These are phyloP conservation scores for Phytophthora pini DNA, from an alignment of 352 stramenopile species.

Conservation along the genomic window DNA sequence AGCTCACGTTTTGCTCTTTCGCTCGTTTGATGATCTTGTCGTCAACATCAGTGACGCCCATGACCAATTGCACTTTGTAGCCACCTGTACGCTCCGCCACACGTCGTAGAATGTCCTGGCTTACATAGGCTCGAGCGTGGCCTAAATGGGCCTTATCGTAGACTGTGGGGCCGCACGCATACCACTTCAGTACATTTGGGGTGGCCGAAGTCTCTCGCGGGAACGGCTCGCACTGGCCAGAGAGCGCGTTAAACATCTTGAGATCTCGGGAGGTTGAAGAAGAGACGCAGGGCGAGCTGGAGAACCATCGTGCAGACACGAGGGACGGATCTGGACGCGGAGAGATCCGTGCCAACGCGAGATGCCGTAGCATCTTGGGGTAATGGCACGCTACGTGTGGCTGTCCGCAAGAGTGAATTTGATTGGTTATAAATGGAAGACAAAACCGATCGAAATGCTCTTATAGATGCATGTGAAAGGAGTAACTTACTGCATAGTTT, in stretches of 20 bases:
- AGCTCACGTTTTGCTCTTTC: slow-evolving; percentile 50
- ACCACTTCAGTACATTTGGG: slow-evolving; percentile 91
- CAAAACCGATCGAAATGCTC: not conserved
- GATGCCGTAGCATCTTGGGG: slow-evolving; percentile 5
- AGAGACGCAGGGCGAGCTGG: not conserved
- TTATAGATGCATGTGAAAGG: not conserved
- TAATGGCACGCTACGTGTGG: slow-evolving; percentile 8
- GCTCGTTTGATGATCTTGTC: slow-evolving; percentile 97
- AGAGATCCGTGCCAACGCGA: not conserved
- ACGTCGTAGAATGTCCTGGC: slow-evolving; percentile 93
- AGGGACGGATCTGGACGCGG: not conserved
- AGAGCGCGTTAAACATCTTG: slow-evolving; percentile 66
- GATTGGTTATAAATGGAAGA: slow-evolving; percentile 1
- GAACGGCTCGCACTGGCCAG: slow-evolving; percentile 48
- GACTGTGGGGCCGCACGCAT: slow-evolving; percentile 99
- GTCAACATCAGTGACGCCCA: slow-evolving; percentile 98
- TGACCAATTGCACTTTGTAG: slow-evolving; percentile 94
- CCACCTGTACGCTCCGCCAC: slow-evolving; percentile 88
- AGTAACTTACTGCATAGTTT: too few species aligned
- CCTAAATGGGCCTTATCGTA: slow-evolving; percentile 98
- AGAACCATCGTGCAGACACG: slow-evolving; percentile 5
- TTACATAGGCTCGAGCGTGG: slow-evolving; percentile 96
- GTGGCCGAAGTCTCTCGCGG: slow-evolving; percentile 43
- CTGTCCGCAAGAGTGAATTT: not conserved
- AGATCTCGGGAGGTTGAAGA: slow-evolving; percentile 31